Conservation (phyloP, 306 rosid species). For the Quercus variabilis region DNA sequence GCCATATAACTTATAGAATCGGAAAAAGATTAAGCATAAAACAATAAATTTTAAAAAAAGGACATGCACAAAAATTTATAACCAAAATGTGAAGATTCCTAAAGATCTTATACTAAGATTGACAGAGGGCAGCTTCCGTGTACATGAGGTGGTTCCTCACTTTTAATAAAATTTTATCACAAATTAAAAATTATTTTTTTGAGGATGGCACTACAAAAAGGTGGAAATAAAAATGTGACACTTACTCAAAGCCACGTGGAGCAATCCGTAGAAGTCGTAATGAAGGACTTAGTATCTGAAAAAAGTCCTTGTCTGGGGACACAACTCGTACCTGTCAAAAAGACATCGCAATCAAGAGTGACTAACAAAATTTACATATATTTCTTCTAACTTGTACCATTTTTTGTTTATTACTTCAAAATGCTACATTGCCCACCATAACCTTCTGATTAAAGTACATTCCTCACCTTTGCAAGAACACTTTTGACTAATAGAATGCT, state of each 20-base stretch:
- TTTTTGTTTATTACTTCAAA: background rate
- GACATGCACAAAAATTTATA: background rate
- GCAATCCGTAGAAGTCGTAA: slow-evolving; percentile 92
- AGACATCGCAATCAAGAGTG: slow-evolving; percentile 21
- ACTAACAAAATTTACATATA: slow-evolving; percentile 10
- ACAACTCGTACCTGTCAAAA: slow-evolving; percentile 84
- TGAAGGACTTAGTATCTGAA: slow-evolving; percentile 89
- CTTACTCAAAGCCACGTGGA: slow-evolving; percentile 94
- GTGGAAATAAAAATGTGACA: slow-evolving; percentile 16
- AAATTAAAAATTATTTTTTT: background rate
- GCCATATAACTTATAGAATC: background rate
- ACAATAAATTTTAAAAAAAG: background rate
- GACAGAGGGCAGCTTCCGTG: background rate
- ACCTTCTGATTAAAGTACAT: background rate
- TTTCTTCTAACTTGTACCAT: background rate
- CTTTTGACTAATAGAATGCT: background rate
- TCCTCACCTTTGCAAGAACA: background rate
- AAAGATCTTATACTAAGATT: background rate
- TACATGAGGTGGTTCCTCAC: no score
- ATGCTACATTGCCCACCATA: background rate
- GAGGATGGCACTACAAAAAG: background rate
- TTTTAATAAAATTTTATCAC: slow-evolving; percentile 1
- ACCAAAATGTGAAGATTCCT: background rate
- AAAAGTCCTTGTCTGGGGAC: slow-evolving; percentile 97
- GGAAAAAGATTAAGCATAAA: background rate